A percentile compares a stretch with the other conserved stretches of the same genome.
These are phyloP conservation scores for Backusella westeae DNA, from an alignment of 192 early-diverging fungal species.

Conservation along the genomic window DNA sequence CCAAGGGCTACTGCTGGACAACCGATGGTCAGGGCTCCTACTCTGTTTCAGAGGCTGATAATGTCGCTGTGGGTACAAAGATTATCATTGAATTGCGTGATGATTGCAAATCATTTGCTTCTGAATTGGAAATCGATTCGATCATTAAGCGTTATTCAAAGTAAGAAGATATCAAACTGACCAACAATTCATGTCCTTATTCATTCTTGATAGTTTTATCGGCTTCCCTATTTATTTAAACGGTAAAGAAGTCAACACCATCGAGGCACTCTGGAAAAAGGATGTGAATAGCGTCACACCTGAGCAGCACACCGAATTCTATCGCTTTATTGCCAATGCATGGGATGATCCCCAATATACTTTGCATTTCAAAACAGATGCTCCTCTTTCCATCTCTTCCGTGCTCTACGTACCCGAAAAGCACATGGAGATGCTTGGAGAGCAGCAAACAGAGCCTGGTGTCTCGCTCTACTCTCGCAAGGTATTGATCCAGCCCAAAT, in stretches of 20 bases:
- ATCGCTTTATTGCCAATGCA: slow-evolving; percentile 58
- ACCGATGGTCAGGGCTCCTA: slow-evolving; percentile 75
- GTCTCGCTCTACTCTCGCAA: slow-evolving; percentile 64
- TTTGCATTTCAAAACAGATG: slow-evolving; percentile 61
- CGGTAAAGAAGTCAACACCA: slow-evolving; percentile 52
- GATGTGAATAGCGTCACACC: slow-evolving; percentile 50
- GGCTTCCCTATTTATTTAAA: slow-evolving; percentile 60
- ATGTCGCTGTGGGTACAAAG: slow-evolving; percentile 77
- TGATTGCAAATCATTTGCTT: slow-evolving; percentile 63
- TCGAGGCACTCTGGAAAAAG: slow-evolving; percentile 62
- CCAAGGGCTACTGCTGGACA: slow-evolving; percentile 76
- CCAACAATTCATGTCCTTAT: too few species aligned
- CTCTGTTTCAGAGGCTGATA: slow-evolving; percentile 77
- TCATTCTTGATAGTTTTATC: slow-evolving; percentile 44
- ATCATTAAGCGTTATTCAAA: slow-evolving; percentile 69
- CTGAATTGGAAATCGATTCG: slow-evolving; percentile 40
- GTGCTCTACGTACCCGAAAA: slow-evolving; percentile 60
- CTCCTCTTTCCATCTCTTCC: slow-evolving; percentile 55
- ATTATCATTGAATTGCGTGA: slow-evolving; percentile 77
- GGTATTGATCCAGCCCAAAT: slow-evolving; percentile 66
- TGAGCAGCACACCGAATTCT: slow-evolving; percentile 60
- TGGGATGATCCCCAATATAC: slow-evolving; percentile 61
- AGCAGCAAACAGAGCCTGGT: slow-evolving; percentile 51
- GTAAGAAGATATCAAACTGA: slow-evolving; percentile 15
- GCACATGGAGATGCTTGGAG: slow-evolving; percentile 55